Evolutionary conservation across 1,139 yeast species (phyloP).

Genomic region (Hyphopichia khmerensis): DNA sequence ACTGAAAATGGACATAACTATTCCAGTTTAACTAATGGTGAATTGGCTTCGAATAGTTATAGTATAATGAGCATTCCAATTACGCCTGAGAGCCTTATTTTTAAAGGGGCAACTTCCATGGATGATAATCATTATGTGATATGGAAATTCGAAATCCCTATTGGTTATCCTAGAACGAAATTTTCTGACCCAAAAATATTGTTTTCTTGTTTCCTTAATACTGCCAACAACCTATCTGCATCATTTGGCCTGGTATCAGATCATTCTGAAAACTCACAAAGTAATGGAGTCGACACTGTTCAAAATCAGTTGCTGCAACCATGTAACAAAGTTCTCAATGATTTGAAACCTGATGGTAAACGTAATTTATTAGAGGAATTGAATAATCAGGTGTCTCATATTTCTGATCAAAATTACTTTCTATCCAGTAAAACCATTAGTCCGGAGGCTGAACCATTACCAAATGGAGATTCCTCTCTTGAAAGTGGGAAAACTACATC

Average conservation of each 20-base stretch:
- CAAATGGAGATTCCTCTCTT: neutral
- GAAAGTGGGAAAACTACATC: neutral
- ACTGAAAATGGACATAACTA: neutral
- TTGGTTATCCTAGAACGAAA: slow-evolving; percentile 38
- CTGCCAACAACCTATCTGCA: slow-evolving; percentile 2
- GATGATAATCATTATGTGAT: slow-evolving; percentile 14
- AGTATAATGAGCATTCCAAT: slow-evolving; percentile 16
- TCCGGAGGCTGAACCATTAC: neutral
- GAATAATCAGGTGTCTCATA: slow-evolving; percentile 14
- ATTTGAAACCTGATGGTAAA: slow-evolving; percentile 20
- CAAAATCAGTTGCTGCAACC: neutral
- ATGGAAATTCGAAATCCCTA: slow-evolving; percentile 37
- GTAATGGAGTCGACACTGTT: neutral
- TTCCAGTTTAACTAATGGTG: slow-evolving; percentile 7
- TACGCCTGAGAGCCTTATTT: slow-evolving; percentile 12
- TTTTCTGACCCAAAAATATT: slow-evolving; percentile 29
- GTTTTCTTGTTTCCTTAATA: slow-evolving; percentile 23
- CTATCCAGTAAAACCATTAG: neutral
- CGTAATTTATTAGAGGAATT: slow-evolving; percentile 25
- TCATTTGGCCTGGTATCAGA: neutral
- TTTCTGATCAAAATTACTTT: slow-evolving; percentile 1
- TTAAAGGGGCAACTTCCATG: slow-evolving; percentile 5
- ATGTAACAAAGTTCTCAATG: slow-evolving; percentile 13
- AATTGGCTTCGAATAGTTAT: slow-evolving; percentile 7
- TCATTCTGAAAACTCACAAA: neutral